Conservation (phyloP, 2,329 filamentous ascomycete genomes). For the Neofusicoccum parvum region DNA sequence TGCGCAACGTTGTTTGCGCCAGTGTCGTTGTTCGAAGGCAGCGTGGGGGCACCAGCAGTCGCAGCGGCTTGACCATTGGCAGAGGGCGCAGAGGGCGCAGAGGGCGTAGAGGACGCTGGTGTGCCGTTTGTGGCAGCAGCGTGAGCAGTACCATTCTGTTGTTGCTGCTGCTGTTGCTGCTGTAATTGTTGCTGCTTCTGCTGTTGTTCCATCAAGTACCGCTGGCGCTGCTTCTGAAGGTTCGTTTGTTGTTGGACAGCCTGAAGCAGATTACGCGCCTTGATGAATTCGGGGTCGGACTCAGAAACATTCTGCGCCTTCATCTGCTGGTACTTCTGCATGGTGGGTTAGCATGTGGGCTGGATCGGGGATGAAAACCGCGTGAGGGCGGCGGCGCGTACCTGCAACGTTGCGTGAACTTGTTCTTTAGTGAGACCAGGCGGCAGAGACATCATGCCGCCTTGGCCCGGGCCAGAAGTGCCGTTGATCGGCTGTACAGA, state of each 20-base stretch:
- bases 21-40: constrained; percentile 27
- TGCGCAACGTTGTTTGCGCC: constrained; percentile 31
- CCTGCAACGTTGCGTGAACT: constrained; percentile 72
- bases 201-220: constrained; percentile 46
- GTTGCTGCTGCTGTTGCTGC: constrained; percentile 49
- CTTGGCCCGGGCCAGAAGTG: constrained; percentile 51
- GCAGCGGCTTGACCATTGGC: constrained; percentile 31
- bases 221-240: constrained; percentile 50
- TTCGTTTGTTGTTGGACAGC: constrained; percentile 68
- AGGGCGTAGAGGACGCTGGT: constrained; percentile 33
- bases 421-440: constrained; percentile 73
- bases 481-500: constrained; percentile 74
- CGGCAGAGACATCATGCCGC: constrained; percentile 62
- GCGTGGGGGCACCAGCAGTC: constrained; percentile 30
- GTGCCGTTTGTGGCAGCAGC: constrained; percentile 48
- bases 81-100: constrained; percentile 23
- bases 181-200: constrained; percentile 53
- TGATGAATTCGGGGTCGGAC: constrained; percentile 84
- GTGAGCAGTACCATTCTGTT: constrained; percentile 47
- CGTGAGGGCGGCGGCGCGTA: constrained; percentile 45
- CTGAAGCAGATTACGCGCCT: constrained; percentile 73
- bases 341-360: constrained; percentile 39
- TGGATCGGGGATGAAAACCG: constrained; percentile 9
- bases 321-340: constrained; percentile 85
- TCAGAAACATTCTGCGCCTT: constrained; percentile 79